These are phyloP conservation scores for Anethum foeniculum DNA, from an alignment of 140 eudicot genomes.

Conservation along the genomic window DNA sequence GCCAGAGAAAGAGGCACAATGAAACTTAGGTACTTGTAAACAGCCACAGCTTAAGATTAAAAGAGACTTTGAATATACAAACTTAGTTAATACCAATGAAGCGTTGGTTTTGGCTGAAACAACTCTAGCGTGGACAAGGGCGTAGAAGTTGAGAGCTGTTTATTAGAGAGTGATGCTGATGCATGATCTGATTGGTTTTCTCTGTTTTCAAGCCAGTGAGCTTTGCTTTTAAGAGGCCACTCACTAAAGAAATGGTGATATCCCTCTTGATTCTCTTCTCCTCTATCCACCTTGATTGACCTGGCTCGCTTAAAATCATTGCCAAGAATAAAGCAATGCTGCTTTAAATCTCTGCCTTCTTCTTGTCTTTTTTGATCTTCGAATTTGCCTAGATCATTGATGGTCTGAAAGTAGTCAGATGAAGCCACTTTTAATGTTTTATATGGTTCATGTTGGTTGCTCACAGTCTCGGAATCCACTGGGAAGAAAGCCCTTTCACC, in stretches of 20 bases:
- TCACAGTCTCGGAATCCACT: constrained; percentile 1
- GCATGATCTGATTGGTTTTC: constrained; percentile 18
- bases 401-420: constrained; percentile 23
- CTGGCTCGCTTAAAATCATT: constrained; percentile 28
- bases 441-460: constrained; percentile 23
- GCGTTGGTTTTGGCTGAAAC: constrained; percentile 33
- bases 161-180: constrained; percentile 8
- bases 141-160: constrained; percentile 24
- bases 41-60: background rate
- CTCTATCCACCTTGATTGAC: constrained; percentile 12
- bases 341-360: constrained; percentile 10
- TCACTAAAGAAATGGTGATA: constrained; percentile 42
- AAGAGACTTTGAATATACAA: background rate
- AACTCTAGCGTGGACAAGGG: constrained; percentile 45
- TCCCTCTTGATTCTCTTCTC: constrained; percentile 24
- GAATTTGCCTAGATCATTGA: constrained; percentile 8
- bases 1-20: background rate
- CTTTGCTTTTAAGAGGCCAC: background rate
- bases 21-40: background rate
- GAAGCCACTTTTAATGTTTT: constrained; percentile 18
- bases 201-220: constrained; percentile 14
- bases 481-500: constrained; percentile 28
- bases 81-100: background rate
- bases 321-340: constrained; percentile 34
- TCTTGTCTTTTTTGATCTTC: constrained; percentile 13